A percentile compares a stretch with the other conserved stretches of the same genome.
These are phyloP conservation scores for Verbena officinalis DNA, from an alignment of 257 asterid genomes.

Conservation along the genomic window DNA sequence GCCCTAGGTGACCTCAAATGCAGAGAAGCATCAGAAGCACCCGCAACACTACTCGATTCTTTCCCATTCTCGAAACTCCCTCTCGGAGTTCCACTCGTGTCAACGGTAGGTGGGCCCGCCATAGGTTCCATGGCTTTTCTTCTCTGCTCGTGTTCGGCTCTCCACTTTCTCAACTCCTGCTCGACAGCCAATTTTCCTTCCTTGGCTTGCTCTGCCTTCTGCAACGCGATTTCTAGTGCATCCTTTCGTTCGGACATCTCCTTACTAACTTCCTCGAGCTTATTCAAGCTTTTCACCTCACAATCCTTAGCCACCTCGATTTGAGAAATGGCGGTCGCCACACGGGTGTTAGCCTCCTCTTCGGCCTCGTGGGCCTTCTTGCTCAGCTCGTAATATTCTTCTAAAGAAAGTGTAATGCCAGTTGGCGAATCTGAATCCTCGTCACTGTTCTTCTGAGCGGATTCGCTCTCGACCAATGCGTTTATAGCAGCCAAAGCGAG, in stretches of 20 bases:
- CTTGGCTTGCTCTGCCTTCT: conserved; percentile 68
- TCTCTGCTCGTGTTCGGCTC: conserved; percentile 72
- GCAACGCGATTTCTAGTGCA: conserved; percentile 54
- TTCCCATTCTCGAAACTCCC: conserved; percentile 42
- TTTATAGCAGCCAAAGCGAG: conserved; percentile 78
- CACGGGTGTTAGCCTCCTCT: conserved; percentile 65
- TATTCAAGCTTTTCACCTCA: conserved; percentile 56
- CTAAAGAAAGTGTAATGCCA: conserved; percentile 64
- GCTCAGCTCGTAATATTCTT: conserved; percentile 87
- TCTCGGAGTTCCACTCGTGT: conserved; percentile 38
- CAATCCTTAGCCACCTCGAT: conserved; percentile 75
- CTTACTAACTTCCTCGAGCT: conserved; percentile 61
- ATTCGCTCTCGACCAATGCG: conserved; percentile 71
- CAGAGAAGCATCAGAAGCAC: conserved; percentile 33
- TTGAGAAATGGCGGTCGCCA: conserved; percentile 59
- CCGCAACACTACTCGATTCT: conserved; percentile 27
- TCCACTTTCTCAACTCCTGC: conserved; percentile 77
- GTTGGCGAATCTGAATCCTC: conserved; percentile 53
- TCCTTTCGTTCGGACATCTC: conserved; percentile 52
- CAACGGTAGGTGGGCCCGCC: conserved; percentile 1
- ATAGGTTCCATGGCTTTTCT: conserved; percentile 50
- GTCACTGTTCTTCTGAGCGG: conserved; percentile 29
- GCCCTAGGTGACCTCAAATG: conserved; percentile 47
- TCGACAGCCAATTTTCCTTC: conserved; percentile 74
- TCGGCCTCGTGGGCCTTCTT: conserved; percentile 86